Evolutionary conservation across 441 rosid species (phyloP), one percentile per base, ranked within the genome.

Genomic region (Pelargonium myrrhifolium): DNA sequence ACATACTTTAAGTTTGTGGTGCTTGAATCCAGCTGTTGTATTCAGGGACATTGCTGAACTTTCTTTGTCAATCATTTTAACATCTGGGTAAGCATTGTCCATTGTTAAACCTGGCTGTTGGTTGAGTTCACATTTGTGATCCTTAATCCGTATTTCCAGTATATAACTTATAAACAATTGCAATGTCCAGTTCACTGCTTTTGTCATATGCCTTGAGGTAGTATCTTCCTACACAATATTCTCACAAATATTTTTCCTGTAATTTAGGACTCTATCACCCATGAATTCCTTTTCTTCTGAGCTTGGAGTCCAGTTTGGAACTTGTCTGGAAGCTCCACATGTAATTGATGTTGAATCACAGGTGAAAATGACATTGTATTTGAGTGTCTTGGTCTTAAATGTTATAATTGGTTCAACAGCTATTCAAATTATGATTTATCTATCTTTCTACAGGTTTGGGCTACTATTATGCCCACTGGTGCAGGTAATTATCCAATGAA

Each of bases 271-370:
- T 40, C 80, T 94, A 66, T 92, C 98, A 71, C 99, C 99, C 8
- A 81, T 86, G 87, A 85, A 78, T 79, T 94, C 99, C 73, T 94
- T 94, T 84, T 85, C 97, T 56, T 89, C 97, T 66, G 98, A 92
- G 82, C 97, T 92, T 70, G 98, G 97, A 72, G 85, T 90, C 74
- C 90, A 86, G 74, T 94, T 94, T 81, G 98, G 97, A 72, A 87
- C 92, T 77, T 87, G 76, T 81, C 73, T 94, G 80, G 98, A 94
- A 83, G 99, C 99, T 79, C 98, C 99, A 64, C 99, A 94, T 81
- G 94, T 94, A 69, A 84, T 94, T 74, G 89, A 94, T 75, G 75
- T 78, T 68, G 81, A 90, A 79, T 79, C 89, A 64, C 99, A 94
- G 93, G 99, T 94, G 42, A 61, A 51, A 63, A 4, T 78, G 67